Evolutionary conservation across 768 basidiomycete species (phyloP), one percentile per base, ranked within the genome.

Genomic region (Daedalea quercina): DNA sequence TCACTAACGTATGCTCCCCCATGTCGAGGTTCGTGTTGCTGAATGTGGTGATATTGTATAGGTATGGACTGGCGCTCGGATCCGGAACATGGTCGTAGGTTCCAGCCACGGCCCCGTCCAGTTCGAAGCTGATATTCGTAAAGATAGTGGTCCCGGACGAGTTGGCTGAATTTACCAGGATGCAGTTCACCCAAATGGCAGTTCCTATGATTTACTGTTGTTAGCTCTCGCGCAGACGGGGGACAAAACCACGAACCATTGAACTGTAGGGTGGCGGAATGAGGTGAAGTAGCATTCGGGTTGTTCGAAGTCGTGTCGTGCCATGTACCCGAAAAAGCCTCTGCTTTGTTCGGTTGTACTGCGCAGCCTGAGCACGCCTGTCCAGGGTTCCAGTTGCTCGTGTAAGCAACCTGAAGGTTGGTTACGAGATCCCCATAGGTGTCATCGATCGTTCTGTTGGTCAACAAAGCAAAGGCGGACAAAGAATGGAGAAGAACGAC

Each of bases 281-380:
- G 37, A 15, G 7, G 8, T 3, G 15, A 15, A 40, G 15, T 40
- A 40, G 4, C 15, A 19, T 17, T 19, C 13, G 37, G 37, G 15
- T 40, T 40, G 37, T 40, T 40, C 19, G 37, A 56, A 3, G 52
- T 53, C 3, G 48, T 44, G 33, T 56, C 58, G 23, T 56, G 55
- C 58, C 58, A 59, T n/a, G 55, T 56, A 4, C 42, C 22, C 11
- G 47, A 15, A 44, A 50, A 51, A 1, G 51, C 47, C 3, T 28
- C 40, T 9, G 17, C 19, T 13, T 47, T 12, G 25, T 54, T 52
- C 3, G 53, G 47, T 2, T 51, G 31, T 19, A 54, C 57, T 11
- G 40, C 50, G 42, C 55, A 57, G 19, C 40, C 48, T 7, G 50
- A 47, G 47, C 57, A 57, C 15, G 22, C 28, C 41, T 34, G 57